Evolutionary conservation across 164 flowering plant genomes (phyloP).

Genomic region (Litsea cubeba): DNA sequence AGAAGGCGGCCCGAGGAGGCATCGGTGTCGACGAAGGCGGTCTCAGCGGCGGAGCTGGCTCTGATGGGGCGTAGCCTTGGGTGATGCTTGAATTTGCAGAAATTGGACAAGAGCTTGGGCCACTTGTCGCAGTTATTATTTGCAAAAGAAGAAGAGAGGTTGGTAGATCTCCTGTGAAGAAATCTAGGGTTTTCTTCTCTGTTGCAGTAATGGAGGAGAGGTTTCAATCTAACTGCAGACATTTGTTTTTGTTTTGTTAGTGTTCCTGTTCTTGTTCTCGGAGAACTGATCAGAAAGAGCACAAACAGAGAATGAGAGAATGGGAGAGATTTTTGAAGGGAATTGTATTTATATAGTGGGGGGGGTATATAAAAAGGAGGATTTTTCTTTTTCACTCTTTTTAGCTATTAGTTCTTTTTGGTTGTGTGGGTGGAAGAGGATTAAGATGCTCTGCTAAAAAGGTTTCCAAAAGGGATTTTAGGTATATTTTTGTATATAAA

Average conservation of each 20-base stretch:
- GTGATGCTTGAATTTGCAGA: constrained; percentile 31
- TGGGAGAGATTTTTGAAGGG: background rate
- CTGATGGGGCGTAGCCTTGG: constrained; percentile 1
- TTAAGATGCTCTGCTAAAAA: no score
- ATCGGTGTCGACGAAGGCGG: constrained; percentile 32
- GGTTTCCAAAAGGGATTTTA: no score
- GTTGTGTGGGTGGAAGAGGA: no score
- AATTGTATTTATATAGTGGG: background rate
- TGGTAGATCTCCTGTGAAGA: constrained; percentile 12
- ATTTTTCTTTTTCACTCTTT: no score
- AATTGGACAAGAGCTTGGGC: constrained; percentile 13
- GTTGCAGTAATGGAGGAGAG: constrained; percentile 23
- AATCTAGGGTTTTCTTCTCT: constrained; percentile 18
- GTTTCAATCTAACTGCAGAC: constrained; percentile 34
- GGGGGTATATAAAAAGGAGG: background rate
- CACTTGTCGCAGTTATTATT: constrained; percentile 4
- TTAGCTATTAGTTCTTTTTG: no score
- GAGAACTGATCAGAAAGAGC: no score
- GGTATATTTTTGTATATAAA: no score
- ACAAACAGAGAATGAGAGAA: background rate
- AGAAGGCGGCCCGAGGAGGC: constrained; percentile 24
- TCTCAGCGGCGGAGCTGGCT: constrained; percentile 32
- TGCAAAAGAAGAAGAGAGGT: constrained; percentile 4
- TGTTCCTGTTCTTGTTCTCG: background rate
- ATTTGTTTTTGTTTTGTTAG: constrained; percentile 7